Percentiles rank a stretch among this genome's conserved stretches.
These are phyloP conservation scores for Paraphaeosphaeria sporulosa DNA, from an alignment of 2,329 filamentous ascomycete species.

Conservation along the genomic window DNA sequence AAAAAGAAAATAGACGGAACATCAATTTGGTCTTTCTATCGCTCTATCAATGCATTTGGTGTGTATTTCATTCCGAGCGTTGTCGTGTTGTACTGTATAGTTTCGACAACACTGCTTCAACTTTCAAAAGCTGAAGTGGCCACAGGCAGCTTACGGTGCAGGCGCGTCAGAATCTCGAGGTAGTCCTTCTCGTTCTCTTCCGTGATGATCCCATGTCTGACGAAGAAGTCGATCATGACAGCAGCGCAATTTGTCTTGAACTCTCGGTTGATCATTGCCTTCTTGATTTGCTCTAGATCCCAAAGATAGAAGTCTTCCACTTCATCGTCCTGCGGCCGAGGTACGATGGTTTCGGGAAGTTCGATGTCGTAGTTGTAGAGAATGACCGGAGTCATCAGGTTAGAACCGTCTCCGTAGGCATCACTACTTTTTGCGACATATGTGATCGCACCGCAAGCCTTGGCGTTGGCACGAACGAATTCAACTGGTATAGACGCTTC, in stretches of 20 bases:
- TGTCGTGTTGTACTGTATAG: too few relatives aligned
- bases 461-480: conserved; percentile 22
- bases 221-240: conserved; percentile 85
- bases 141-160: conserved; percentile 81
- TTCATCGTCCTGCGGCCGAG: conserved; percentile 67
- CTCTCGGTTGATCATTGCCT: conserved; percentile 70
- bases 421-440: conserved; percentile 82
- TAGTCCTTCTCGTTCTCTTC: conserved; percentile 78
- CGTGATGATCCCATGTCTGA: conserved; percentile 81
- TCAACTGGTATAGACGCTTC: conserved; percentile 32
- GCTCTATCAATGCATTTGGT: too few relatives aligned
- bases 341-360: conserved; percentile 28
- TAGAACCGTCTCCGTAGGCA: conserved; percentile 68
- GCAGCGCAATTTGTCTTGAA: conserved; percentile 93
- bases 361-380: conserved; percentile 47
- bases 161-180: conserved; percentile 72
- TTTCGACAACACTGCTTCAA: neutral
- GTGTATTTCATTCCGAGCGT: too few relatives aligned
- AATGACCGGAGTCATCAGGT: conserved; percentile 38
- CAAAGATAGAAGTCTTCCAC: conserved; percentile 82
- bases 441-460: conserved; percentile 69
- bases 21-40: neutral
- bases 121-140: conserved; percentile 47
- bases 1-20: neutral
- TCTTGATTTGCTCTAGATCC: conserved; percentile 74